Percentiles rank a stretch among this genome's conserved stretches.
These are phyloP conservation scores for Leccinum incarnatum DNA, from an alignment of 768 basidiomycete species.

Conservation along the genomic window DNA sequence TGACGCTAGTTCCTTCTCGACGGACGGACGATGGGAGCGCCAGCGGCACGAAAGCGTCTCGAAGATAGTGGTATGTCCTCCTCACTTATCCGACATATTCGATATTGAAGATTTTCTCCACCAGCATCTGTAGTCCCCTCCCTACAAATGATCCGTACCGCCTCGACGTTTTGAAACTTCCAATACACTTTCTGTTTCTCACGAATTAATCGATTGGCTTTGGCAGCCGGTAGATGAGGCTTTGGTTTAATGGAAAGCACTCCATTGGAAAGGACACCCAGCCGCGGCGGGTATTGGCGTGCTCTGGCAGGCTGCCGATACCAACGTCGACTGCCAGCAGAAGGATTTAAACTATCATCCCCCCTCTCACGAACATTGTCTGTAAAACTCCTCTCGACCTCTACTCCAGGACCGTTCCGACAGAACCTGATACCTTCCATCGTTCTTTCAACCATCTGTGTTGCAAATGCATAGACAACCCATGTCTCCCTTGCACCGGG, in stretches of 20 bases:
- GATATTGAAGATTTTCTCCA: too few species aligned
- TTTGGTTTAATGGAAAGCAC: neutral
- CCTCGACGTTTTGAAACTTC: neutral
- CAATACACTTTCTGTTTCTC: conserved; percentile 3
- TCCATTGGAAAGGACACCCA: neutral
- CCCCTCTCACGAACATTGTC: neutral
- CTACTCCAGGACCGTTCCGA: too few species aligned
- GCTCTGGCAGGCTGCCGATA: conserved; percentile 13
- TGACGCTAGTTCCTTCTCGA: neutral
- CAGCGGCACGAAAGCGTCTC: neutral
- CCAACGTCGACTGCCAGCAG: neutral
- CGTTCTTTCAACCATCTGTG: too few species aligned
- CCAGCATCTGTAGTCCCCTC: neutral
- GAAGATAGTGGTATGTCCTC: conserved; percentile 2
- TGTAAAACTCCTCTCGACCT: too few species aligned
- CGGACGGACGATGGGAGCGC: neutral
- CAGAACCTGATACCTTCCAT: too few species aligned
- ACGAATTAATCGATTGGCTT: conserved; percentile 2
- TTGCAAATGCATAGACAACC: too few species aligned
- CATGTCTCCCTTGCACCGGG: too few species aligned
- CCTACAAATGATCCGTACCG: neutral
- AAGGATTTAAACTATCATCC: neutral
- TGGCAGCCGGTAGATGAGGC: conserved; percentile 1
- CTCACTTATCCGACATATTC: neutral
- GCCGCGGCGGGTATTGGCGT: neutral